Evolutionary conservation across 2,329 filamentous ascomycete species (phyloP), one percentile per base, ranked within the genome.

Genomic region (Juglanconis sp.): DNA sequence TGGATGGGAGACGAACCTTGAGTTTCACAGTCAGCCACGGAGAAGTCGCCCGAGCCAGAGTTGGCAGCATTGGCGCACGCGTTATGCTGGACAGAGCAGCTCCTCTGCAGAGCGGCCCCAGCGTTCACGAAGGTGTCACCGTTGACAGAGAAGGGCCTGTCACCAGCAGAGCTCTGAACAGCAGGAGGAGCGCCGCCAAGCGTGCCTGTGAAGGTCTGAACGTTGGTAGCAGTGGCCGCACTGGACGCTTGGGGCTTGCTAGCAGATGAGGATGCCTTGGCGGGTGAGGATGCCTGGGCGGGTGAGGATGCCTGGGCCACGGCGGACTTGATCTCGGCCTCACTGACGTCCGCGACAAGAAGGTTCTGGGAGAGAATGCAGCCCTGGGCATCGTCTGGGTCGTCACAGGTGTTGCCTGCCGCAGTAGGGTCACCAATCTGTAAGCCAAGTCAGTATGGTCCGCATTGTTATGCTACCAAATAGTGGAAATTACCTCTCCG

Each of bases 361-460:
- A 85, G 78, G 62, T 79, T 79, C 68, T 79, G 71, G 31, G 77
- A 77, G 70, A 83, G 80, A 68, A 86, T 86, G 72, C 83, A 87
- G 48, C 84, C 84, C 1, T 69, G 70, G 2, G 76, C 65, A 64
- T 86, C 83, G 50, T 77, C 67, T 3, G 66, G 70, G 24, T 75
- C 77, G 65, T 86, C 74, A 66, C 84, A 86, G 47, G 81, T 81
- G 70, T 85, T 84, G 24, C 84, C 84, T 2, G 68, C 69, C 31
- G 65, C 80, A 54, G 80, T 82, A n/a, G 70, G 66, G 64, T 83
- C 80, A 30, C 44, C 47, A 38, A 53, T 30, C 58, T 56, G n/a
- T 24, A 13, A 8, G 5, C 6, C 48, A 9, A 38, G 50, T 10
- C 17, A 32, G 34, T 4, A 13, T 7, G 4, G 36, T 3, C 15